Base-by-base conservation (phyloP, 768 basidiomycete genomes). In the Kwoniella sp. region DNA sequence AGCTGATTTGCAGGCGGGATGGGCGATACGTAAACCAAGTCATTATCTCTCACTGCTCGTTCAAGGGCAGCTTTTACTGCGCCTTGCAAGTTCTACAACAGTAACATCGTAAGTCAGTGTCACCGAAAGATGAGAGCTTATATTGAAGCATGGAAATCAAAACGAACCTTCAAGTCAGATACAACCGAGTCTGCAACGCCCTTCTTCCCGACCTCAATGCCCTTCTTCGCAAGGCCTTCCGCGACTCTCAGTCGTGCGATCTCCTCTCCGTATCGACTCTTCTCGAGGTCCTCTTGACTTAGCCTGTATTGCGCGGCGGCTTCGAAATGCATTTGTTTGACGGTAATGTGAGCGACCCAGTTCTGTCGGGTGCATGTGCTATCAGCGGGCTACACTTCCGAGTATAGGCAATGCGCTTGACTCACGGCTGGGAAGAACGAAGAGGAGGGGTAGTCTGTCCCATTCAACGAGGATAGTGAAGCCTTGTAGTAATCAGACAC, bases 21-120 rank as follows among this genome's bases (percentile, higher is more conserved):
- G 60, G 91, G 88, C 55, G 91, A 85, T 69, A 96, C 92, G 81
- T 97, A 99, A 40, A 99, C 96, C 7, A 96, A 82, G 79, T 95
- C 90, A 77, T 99, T 99, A 79, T 98, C 95, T 30, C 91, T 86
- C 67, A 88, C 86, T 0, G 94, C 90, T 15, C 91, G 85, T 3
- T 82, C 80, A 33, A 90, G 79, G 59, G 86, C 85, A 55, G 85
- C 86, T 68, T 88, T 85, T 25, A 96, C 82, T 8, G 82, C 87
- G 50, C 88, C 87, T 25, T 89, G 81, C 17, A 97, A 82, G 1
- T 90, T 90, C 93, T 97, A 76, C 24, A 15, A 1, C 4, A 29
- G 22, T 17, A 24, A 48, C 9, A 40, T 0, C 0, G 22, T 58
- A 7, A 70, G 63, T 64, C 36, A 48, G 21, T 27, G 33, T 27